Percentiles rank a stretch among this genome's conserved stretches.
Evolutionary conservation across 306 rosid species (phyloP).

Genomic region (Comarum palustre): DNA sequence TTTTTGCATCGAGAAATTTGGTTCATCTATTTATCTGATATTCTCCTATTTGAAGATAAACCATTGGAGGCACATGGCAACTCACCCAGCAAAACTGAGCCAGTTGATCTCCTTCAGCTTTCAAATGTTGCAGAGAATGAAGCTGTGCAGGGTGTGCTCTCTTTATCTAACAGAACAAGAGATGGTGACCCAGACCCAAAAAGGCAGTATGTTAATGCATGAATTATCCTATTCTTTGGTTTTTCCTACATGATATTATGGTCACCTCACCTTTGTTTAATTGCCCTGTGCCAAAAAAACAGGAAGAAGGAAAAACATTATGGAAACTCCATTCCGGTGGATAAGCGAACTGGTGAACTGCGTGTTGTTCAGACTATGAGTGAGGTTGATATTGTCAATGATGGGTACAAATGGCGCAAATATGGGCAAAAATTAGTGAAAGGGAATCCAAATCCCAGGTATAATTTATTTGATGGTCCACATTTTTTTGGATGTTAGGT

Average conservation of each 20-base stretch:
- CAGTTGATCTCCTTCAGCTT: slow-evolving; percentile 30
- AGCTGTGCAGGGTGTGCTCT: slow-evolving; percentile 39
- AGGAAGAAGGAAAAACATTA: slow-evolving; percentile 56
- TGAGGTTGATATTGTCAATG: slow-evolving; percentile 76
- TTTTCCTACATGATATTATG: slow-evolving; percentile 5
- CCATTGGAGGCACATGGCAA: slow-evolving; percentile 40
- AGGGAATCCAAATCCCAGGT: slow-evolving; percentile 87
- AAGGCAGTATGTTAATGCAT: slow-evolving; percentile 62
- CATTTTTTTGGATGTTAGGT: not conserved
- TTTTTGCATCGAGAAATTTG: slow-evolving; percentile 23
- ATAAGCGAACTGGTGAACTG: slow-evolving; percentile 46
- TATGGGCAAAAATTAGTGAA: slow-evolving; percentile 89
- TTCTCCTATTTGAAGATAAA: slow-evolving; percentile 41
- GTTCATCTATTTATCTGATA: slow-evolving; percentile 33
- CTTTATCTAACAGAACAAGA: slow-evolving; percentile 35
- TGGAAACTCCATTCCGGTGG: slow-evolving; percentile 33
- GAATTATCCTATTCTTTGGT: not conserved
- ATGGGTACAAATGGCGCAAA: slow-evolving; percentile 95
- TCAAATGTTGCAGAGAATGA: slow-evolving; percentile 39
- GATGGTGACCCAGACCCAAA: slow-evolving; percentile 55
- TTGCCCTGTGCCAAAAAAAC: slow-evolving; percentile 28
- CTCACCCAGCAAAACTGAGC: slow-evolving; percentile 38
- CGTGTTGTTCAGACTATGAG: slow-evolving; percentile 73
- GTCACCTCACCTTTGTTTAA: slow-evolving; percentile 24
- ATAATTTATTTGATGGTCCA: slow-evolving; percentile 29